phyloP scores from a whole-genome alignment of 164 flowering plant species.

The Umbellularia californica region DNA sequence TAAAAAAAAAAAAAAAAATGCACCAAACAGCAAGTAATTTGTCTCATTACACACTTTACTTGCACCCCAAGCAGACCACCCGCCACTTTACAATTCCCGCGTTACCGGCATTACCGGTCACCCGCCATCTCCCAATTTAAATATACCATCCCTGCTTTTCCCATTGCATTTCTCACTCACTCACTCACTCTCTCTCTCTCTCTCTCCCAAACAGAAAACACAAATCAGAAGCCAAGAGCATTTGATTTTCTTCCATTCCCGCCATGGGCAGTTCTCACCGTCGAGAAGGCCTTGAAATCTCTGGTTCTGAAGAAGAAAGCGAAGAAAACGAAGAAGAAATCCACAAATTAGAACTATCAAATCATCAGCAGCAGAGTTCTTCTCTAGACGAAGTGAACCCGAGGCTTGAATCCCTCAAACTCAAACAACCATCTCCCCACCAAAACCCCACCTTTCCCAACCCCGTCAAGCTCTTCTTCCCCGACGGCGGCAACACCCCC shows the following conservation, averaged over 20 bases:
- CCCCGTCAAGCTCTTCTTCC: slow-evolving; percentile 65
- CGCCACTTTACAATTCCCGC: too few relatives aligned
- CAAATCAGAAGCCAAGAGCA: not conserved
- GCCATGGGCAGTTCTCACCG: slow-evolving; percentile 63
- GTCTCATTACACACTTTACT: too few relatives aligned
- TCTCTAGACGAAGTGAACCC: slow-evolving; percentile 71
- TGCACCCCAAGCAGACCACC: too few relatives aligned
- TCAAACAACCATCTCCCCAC: slow-evolving; percentile 46
- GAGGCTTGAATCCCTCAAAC: slow-evolving; percentile 59
- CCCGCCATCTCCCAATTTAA: too few relatives aligned
- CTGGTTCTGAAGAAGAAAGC: slow-evolving; percentile 38
- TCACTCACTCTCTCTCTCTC: too few relatives aligned
- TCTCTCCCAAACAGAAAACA: too few relatives aligned
- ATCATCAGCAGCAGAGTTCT: slow-evolving; percentile 14
- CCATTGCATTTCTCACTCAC: too few relatives aligned
- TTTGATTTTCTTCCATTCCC: too few relatives aligned
- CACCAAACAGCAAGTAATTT: too few relatives aligned
- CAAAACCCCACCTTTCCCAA: slow-evolving; percentile 31
- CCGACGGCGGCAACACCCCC: slow-evolving; percentile 61
- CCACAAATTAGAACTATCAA: not conserved
- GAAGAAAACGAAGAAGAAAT: slow-evolving; percentile 19
- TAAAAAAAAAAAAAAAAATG: too few relatives aligned
- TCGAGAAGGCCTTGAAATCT: slow-evolving; percentile 47
- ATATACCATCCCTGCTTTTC: too few relatives aligned
- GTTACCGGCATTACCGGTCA: too few relatives aligned